Percentiles rank a stretch among this genome's conserved stretches.
phyloP scores from a whole-genome alignment of 768 basidiomycete genomes.

The Boletus huronensis region DNA sequence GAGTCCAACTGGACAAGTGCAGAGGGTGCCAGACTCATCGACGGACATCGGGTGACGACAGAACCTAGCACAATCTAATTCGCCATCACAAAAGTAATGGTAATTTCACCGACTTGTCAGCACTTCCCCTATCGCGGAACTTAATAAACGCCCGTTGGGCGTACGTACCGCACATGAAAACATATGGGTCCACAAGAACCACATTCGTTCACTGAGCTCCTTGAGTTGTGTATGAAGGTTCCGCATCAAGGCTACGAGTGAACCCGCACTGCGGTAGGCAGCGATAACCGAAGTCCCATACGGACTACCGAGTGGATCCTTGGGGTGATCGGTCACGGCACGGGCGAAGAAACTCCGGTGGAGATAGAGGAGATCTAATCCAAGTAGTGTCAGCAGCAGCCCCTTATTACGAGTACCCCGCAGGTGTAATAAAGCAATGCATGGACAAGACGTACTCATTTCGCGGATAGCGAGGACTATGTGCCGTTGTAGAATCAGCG shows the following conservation, averaged over 20 bases:
- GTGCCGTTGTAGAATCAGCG: constrained; percentile 58
- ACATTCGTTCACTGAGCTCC: constrained; percentile 60
- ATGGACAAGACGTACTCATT: constrained; percentile 48
- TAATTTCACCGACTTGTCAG: constrained; percentile 15
- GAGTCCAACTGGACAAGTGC: constrained; percentile 72
- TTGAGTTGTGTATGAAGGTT: constrained; percentile 64
- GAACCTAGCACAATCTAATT: constrained; percentile 63
- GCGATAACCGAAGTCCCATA: constrained; percentile 73
- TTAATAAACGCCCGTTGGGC: neutral
- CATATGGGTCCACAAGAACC: constrained; percentile 48
- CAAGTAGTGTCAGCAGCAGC: constrained; percentile 15
- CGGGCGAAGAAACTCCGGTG: constrained; percentile 74
- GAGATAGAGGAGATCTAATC: constrained; percentile 60
- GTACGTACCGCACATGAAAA: constrained; percentile 61
- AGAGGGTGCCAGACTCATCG: constrained; percentile 74
- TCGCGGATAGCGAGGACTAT: constrained; percentile 67
- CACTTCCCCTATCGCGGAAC: constrained; percentile 9
- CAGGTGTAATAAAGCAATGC: neutral
- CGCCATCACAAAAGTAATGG: constrained; percentile 1
- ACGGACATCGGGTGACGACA: constrained; percentile 74
- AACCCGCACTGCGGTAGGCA: constrained; percentile 70
- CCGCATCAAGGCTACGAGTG: constrained; percentile 66
- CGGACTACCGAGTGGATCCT: constrained; percentile 68
- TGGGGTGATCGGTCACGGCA: constrained; percentile 69
- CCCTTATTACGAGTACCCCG: neutral